A percentile compares a stretch with the other conserved stretches of the same genome.
Evolutionary conservation across 1,139 yeast species (phyloP).

Genomic region (Yamadazyma diddensiae): DNA sequence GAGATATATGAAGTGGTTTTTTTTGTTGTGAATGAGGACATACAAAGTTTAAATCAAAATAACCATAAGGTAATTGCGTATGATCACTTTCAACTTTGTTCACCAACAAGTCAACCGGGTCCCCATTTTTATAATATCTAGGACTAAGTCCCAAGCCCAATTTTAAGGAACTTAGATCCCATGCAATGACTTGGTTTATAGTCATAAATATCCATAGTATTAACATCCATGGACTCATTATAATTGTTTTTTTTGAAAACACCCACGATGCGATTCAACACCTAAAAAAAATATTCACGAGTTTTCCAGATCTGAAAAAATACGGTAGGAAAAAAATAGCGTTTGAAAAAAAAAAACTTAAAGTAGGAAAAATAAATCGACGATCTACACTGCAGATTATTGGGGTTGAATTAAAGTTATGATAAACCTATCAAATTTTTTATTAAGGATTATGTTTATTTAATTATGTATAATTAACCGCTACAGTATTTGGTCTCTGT

Average conservation of each 20-base stretch:
- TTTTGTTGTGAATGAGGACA: constrained; percentile 63
- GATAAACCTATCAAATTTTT: too few species aligned
- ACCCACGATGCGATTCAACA: constrained; percentile 1
- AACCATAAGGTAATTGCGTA: constrained; percentile 76
- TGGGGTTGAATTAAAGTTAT: too few species aligned
- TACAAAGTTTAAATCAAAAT: constrained; percentile 74
- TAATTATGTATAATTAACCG: too few species aligned
- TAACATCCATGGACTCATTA: constrained; percentile 1
- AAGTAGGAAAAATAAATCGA: too few species aligned
- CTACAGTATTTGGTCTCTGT: too few species aligned
- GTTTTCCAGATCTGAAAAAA: not conserved
- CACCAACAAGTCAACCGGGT: constrained; percentile 65
- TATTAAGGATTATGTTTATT: too few species aligned
- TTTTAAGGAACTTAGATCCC: constrained; percentile 5
- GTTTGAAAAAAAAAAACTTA: too few species aligned
- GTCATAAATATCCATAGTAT: not conserved
- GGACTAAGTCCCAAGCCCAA: constrained; percentile 22
- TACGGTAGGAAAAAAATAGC: too few species aligned
- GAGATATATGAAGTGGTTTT: constrained; percentile 61
- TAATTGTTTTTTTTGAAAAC: too few species aligned
- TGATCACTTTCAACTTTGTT: constrained; percentile 77
- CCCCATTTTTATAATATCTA: constrained; percentile 44
- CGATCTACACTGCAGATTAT: too few species aligned
- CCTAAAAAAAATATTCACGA: not conserved
- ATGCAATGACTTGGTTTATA: constrained; percentile 2